Evolutionary conservation across 1,284 basidiomycete genomes (phyloP).

Genomic region (Austroboletus niveus): DNA sequence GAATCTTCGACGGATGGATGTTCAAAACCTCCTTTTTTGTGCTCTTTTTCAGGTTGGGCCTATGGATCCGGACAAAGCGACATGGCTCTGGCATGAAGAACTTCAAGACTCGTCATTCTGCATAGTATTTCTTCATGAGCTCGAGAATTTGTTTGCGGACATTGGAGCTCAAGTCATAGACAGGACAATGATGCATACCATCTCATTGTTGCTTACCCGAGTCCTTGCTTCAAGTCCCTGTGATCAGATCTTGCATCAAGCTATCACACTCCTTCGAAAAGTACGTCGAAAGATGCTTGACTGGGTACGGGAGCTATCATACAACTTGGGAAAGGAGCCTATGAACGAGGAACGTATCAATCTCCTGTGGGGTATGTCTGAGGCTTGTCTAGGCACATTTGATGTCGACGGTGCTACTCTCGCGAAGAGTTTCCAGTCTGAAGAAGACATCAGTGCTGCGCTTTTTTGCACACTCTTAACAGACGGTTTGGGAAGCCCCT

Average conservation of each 20-base stretch:
- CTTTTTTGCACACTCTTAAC: slow-evolving; percentile 34
- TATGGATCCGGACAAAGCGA: slow-evolving; percentile 6
- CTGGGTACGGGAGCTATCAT: slow-evolving; percentile 34
- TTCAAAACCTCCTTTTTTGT: slow-evolving; percentile 39
- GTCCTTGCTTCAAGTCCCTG: slow-evolving; percentile 30
- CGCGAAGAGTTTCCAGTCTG: not conserved
- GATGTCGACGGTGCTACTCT: not conserved
- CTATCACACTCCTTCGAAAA: slow-evolving; percentile 25
- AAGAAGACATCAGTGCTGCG: slow-evolving; percentile 14
- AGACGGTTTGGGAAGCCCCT: not conserved
- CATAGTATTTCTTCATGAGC: slow-evolving; percentile 29
- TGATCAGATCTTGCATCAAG: slow-evolving; percentile 2
- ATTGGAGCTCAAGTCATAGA: slow-evolving; percentile 40
- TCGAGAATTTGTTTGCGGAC: slow-evolving; percentile 26
- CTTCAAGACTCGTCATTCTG: slow-evolving; percentile 33
- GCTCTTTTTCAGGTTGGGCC: slow-evolving; percentile 42
- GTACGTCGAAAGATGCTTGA: slow-evolving; percentile 31
- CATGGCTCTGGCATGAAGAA: slow-evolving; percentile 33
- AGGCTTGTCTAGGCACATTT: slow-evolving; percentile 31
- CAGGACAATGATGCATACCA: slow-evolving; percentile 30
- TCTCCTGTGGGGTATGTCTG: slow-evolving; percentile 14
- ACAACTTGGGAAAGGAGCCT: not conserved
- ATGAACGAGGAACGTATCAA: not conserved
- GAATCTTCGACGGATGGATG: slow-evolving; percentile 36
- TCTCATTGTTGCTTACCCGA: slow-evolving; percentile 34